Evolutionary conservation across 208 protist species (phyloP).

Genomic region (Phytomonas sp.): DNA sequence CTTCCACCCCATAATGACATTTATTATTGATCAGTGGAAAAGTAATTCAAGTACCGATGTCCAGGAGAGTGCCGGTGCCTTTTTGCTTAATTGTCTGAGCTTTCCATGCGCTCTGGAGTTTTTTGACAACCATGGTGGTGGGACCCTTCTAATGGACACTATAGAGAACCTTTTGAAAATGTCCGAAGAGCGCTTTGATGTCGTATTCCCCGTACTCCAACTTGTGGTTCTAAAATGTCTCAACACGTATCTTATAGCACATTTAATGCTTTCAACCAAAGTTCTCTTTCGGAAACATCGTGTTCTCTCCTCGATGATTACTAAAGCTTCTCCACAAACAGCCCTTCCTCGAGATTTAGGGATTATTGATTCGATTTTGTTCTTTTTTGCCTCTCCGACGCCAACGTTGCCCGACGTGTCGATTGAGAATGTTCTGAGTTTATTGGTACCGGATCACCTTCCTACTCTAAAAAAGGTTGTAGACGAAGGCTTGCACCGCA

Average conservation of each 20-base stretch:
- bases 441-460: slow-evolving; percentile 56
- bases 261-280: slow-evolving; percentile 76
- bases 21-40: slow-evolving; percentile 62
- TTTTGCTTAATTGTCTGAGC: slow-evolving; percentile 71
- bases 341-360: slow-evolving; percentile 64
- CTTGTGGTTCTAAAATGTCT: slow-evolving; percentile 55
- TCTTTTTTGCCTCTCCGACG: slow-evolving; percentile 40
- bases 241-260: slow-evolving; percentile 70
- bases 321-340: slow-evolving; percentile 45
- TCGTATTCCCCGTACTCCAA: slow-evolving; percentile 43
- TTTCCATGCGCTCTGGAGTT: slow-evolving; percentile 68
- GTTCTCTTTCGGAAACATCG: slow-evolving; percentile 80
- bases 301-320: slow-evolving; percentile 53
- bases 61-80: slow-evolving; percentile 57
- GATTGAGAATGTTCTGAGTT: slow-evolving; percentile 67
- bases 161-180: slow-evolving; percentile 41
- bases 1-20: slow-evolving; percentile 65
- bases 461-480: slow-evolving; percentile 42
- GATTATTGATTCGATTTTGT: slow-evolving; percentile 62
- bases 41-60: slow-evolving; percentile 42
- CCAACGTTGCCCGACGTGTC: slow-evolving; percentile 53
- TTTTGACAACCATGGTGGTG: slow-evolving; percentile 55
- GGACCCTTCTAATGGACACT: slow-evolving; percentile 34
- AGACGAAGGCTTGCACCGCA: slow-evolving; percentile 52
- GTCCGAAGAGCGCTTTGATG: slow-evolving; percentile 71